Evolutionary conservation across 2,329 filamentous ascomycete species (phyloP).

Genomic region (Nothophoma quercina): DNA sequence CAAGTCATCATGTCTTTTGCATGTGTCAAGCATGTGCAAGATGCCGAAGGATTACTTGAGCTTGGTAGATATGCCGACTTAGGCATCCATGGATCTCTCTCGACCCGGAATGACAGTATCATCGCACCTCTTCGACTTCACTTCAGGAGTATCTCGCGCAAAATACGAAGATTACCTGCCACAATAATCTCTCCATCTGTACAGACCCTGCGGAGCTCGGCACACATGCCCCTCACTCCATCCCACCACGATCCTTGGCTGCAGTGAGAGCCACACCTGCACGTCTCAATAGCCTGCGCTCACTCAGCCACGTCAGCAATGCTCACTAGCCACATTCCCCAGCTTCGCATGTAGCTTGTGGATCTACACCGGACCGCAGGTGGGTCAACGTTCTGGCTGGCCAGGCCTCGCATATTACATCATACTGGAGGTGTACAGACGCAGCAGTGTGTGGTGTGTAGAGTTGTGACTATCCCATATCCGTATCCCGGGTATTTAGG

Average conservation of each 20-base stretch:
- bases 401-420: neutral
- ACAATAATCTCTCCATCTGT: neutral
- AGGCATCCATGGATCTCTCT: too few species aligned
- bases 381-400: neutral
- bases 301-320: slow-evolving; percentile 4
- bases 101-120: too few species aligned
- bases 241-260: neutral
- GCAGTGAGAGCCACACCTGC: neutral
- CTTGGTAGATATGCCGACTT: neutral
- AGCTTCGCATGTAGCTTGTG: neutral
- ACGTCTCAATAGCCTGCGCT: neutral
- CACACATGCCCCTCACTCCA: neutral
- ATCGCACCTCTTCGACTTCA: neutral
- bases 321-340: slow-evolving; percentile 13
- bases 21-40: neutral
- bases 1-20: neutral
- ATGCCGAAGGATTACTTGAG: neutral
- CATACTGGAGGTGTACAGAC: neutral
- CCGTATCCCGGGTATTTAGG: too few species aligned
- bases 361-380: slow-evolving; percentile 5
- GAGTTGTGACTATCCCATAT: neutral
- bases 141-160: neutral
- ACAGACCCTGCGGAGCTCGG: neutral
- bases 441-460: neutral
- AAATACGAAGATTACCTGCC: neutral